Evolutionary conservation across 192 early-diverging fungal species (phyloP).

Genomic region (Backusella morwellensis): DNA sequence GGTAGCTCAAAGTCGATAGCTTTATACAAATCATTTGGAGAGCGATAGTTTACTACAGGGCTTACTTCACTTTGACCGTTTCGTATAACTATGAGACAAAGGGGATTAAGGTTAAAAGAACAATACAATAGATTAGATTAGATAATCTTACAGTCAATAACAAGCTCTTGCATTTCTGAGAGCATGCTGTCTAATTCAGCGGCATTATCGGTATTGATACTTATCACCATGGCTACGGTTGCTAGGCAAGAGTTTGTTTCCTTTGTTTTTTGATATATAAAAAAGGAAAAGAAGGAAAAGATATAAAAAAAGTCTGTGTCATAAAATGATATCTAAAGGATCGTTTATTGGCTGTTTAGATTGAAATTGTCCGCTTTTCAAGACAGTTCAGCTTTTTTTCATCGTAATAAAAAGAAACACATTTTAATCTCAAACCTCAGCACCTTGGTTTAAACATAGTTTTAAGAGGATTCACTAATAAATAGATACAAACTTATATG

Average conservation of each 20-base stretch:
- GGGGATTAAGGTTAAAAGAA: slow-evolving; percentile 4
- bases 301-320: background rate
- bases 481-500: background rate
- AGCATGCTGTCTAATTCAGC: slow-evolving; percentile 25
- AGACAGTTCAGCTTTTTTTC: background rate
- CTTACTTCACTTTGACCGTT: slow-evolving; percentile 37
- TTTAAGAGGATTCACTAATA: background rate
- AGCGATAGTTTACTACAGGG: slow-evolving; percentile 38
- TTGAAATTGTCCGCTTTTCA: background rate
- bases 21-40: slow-evolving; percentile 43
- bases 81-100: slow-evolving; percentile 39
- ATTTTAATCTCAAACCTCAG: background rate
- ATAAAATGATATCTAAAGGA: background rate
- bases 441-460: background rate
- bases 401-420: background rate
- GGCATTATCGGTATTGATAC: slow-evolving; percentile 1
- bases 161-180: slow-evolving; percentile 12
- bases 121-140: background rate
- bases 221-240: slow-evolving; percentile 11
- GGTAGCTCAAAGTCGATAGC: slow-evolving; percentile 49
- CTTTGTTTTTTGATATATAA: background rate
- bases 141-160: background rate
- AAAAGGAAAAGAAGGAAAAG: background rate
- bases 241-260: background rate
- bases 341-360: background rate